Evolutionary conservation across 176 grass and related monocot species (phyloP).

Genomic region (Calamus simplicifolius): DNA sequence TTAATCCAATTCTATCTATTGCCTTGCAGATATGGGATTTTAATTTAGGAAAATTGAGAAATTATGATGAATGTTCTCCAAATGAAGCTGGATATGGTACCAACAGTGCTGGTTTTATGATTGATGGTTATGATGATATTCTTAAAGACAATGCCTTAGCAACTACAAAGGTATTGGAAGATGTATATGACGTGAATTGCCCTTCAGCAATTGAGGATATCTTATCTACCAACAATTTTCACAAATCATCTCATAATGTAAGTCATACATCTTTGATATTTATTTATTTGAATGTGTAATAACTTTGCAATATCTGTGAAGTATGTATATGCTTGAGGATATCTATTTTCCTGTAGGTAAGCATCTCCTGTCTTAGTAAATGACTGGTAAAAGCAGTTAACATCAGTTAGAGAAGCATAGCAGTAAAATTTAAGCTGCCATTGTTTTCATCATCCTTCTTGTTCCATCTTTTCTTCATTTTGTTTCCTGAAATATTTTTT

Average conservation of each 20-base stretch:
- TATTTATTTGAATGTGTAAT: background rate
- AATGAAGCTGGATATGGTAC: constrained; percentile 21
- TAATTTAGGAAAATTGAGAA: constrained; percentile 35
- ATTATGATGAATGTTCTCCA: constrained; percentile 16
- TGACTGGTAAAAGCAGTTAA: too few species aligned
- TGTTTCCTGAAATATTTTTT: too few species aligned
- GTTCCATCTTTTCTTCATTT: too few species aligned
- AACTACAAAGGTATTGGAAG: constrained; percentile 2
- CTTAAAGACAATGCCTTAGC: constrained; percentile 21
- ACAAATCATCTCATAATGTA: constrained; percentile 18
- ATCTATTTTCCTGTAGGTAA: too few species aligned
- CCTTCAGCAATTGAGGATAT: constrained; percentile 22
- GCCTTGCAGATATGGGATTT: constrained; percentile 37
- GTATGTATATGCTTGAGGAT: too few species aligned
- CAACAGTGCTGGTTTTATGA: constrained; percentile 20
- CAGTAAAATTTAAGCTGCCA: too few species aligned
- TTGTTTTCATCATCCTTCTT: too few species aligned
- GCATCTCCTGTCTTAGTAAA: too few species aligned
- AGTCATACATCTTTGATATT: constrained; percentile 7
- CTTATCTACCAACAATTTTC: constrained; percentile 12
- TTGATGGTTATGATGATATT: constrained; percentile 28
- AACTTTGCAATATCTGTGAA: too few species aligned
- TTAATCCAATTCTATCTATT: constrained; percentile 1
- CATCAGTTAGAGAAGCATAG: too few species aligned
- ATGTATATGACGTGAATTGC: constrained; percentile 12